Percentiles rank a stretch among this genome's conserved stretches.
Conservation (phyloP, 345 rosid species). For the Lenwebbia sp. region DNA sequence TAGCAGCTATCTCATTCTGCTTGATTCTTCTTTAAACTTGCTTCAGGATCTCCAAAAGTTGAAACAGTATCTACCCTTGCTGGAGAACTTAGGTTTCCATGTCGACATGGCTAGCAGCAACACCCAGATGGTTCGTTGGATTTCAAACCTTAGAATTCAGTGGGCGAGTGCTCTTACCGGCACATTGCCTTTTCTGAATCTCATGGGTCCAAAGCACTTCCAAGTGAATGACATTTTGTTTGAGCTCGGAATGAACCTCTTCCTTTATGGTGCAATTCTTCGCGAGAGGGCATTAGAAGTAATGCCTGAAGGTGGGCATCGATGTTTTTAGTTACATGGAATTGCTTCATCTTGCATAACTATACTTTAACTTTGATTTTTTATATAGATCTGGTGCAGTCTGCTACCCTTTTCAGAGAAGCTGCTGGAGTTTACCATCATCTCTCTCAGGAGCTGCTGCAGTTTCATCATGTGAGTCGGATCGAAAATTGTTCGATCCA, state of each 20-base stretch:
- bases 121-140: constrained; percentile 15
- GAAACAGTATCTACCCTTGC: constrained; percentile 51
- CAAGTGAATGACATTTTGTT: constrained; percentile 49
- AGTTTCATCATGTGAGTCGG: no score
- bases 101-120: constrained; percentile 23
- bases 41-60: constrained; percentile 55
- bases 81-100: constrained; percentile 49
- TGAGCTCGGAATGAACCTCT: constrained; percentile 59
- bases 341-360: neutral
- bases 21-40: neutral
- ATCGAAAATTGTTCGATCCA: no score
- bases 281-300: constrained; percentile 62
- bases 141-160: constrained; percentile 49
- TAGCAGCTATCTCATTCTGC: neutral
- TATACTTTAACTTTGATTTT: neutral
- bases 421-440: constrained; percentile 68
- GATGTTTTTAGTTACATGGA: neutral
- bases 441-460: no score
- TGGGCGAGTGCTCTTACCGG: constrained; percentile 57
- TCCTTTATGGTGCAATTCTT: constrained; percentile 47
- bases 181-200: constrained; percentile 33
- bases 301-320: constrained; percentile 35
- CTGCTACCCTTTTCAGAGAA: constrained; percentile 55
- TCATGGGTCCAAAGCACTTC: constrained; percentile 40
- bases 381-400: constrained; percentile 36